Evolutionary conservation across 1,284 basidiomycete species (phyloP).

Genomic region (Hypsizygus ulmarius): DNA sequence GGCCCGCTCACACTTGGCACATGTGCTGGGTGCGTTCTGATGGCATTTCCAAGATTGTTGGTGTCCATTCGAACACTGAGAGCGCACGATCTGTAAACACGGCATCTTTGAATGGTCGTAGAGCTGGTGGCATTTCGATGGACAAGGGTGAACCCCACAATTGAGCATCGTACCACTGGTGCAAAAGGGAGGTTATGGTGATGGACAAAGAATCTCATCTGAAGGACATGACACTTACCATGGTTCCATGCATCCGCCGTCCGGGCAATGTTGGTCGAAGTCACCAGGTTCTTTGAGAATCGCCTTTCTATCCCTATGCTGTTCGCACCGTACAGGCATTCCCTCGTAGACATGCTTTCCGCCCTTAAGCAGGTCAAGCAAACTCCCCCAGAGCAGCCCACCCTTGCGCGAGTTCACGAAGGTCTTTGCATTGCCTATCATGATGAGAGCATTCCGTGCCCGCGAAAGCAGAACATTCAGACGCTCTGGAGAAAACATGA

Average conservation of each 20-base stretch:
- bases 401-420: constrained; percentile 55
- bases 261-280: constrained; percentile 52
- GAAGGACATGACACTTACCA: constrained; percentile 41
- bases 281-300: constrained; percentile 39
- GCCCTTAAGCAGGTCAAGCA: constrained; percentile 43
- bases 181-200: constrained; percentile 1
- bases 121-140: constrained; percentile 54
- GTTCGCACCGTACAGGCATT: constrained; percentile 54
- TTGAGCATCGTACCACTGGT: constrained; percentile 42
- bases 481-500: constrained; percentile 64
- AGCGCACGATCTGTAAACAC: constrained; percentile 33
- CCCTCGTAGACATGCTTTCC: constrained; percentile 54
- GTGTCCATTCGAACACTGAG: constrained; percentile 37
- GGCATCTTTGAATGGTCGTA: constrained; percentile 46
- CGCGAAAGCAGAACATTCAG: constrained; percentile 68
- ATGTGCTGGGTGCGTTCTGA: constrained; percentile 23
- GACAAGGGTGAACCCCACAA: constrained; percentile 50
- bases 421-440: constrained; percentile 61
- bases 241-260: constrained; percentile 57
- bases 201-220: not conserved
- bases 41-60: constrained; percentile 29
- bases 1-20: constrained; percentile 34
- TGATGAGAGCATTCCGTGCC: constrained; percentile 57
- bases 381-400: constrained; percentile 43
- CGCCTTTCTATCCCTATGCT: constrained; percentile 43